Base-by-base conservation (phyloP, 495 filamentous ascomycete genomes). In the Talaromyces trachyspermus region DNA sequence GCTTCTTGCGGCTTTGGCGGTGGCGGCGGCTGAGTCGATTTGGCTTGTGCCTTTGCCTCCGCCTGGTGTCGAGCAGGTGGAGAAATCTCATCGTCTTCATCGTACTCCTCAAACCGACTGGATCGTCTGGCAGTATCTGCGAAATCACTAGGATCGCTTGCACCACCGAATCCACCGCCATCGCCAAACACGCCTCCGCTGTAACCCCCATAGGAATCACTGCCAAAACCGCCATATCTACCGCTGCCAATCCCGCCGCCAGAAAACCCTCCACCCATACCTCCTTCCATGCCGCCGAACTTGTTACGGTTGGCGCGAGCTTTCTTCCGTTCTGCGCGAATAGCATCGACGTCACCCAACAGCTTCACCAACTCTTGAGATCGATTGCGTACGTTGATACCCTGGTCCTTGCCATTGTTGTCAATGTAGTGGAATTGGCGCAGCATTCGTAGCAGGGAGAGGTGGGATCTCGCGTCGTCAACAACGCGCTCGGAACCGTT, bases 391-490 rank as follows among this genome's bases (percentile, higher is more conserved):
- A 99, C 92, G 58, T 99, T 99, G 59, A 97, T 80, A 52, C 92
- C 92, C 66, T 97, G 94, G 60, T 99, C 92, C 70, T 97, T 97
- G 50, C 92, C 94, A 61, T 96, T 97, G 60, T 74, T 74, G 55
- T 97, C 92, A 63, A 99, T 97, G 64, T 68, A 97, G 65, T 99
- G 94, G 66, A 99, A 99, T 60, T 99, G 92, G 45, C 92, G 86
- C 30, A 99, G 80, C 94, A 97, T 99, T 62, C 95, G 95, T 40
- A 99, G 74, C 20, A 96, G 80, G 15, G 89, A 91, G 59, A 97
- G 77, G 62, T 99, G 92, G 43, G 88, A 89, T 49, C 94, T 80
- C 36, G 91, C 94, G 66, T 99, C 94, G 69, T 99, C 92, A 50
- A 99, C 90, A 30, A 99, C 92, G 30, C 95, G 79, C 62, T 99